Base-by-base conservation (phyloP, 1,139 yeast species). In the Pichia cactophila region DNA sequence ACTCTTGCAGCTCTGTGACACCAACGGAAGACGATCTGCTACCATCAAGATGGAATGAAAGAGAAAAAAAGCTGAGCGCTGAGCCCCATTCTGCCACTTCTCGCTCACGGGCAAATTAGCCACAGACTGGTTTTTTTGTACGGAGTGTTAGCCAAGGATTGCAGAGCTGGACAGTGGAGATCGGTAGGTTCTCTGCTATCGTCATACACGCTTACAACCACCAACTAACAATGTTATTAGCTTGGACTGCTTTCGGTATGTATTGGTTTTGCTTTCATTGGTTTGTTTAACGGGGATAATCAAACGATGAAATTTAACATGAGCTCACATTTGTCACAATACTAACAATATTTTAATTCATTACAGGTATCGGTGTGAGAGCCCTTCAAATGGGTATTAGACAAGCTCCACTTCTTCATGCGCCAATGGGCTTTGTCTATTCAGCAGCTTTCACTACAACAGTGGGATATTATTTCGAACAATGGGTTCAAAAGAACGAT, bases 361-460 rank as follows among this genome's bases (percentile, higher is more conserved):
- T 29, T 35, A 37, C 23, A 67, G 72, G 73, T 45, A 64, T 66
- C 36, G 58, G 64, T 33, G 71, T 66, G 14, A 69, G 74, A 61
- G 70, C 69, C 4, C 64, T 66, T 53, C 74, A 71, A 56, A 52
- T 67, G 50, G 74, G 73, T 41, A 59, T 71, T 20, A 61, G 69
- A 55, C 67, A 68, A 53, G 66, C 65, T 48, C 70, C 73, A 26
- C 57, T 66, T 50, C 49, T 60, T 6, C 59, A 60, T 49, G 61
- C 63, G 43, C 72, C 70, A 44, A 49, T 63, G 53, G 74, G 72
- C 16, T 70, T 67, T 50, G 64, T 66, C 5, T 65, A 63, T 50
- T 69, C 73, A 20, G 74, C 69, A 11, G 71, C 65, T 12, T 59
- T 67, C 50, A 69, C 73, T 69, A 64, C 68, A 3, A 71, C 65